Evolutionary conservation across 2,329 filamentous ascomycete genomes (phyloP), one percentile per base, ranked within the genome.

Genomic region (Penicillium sp.): DNA sequence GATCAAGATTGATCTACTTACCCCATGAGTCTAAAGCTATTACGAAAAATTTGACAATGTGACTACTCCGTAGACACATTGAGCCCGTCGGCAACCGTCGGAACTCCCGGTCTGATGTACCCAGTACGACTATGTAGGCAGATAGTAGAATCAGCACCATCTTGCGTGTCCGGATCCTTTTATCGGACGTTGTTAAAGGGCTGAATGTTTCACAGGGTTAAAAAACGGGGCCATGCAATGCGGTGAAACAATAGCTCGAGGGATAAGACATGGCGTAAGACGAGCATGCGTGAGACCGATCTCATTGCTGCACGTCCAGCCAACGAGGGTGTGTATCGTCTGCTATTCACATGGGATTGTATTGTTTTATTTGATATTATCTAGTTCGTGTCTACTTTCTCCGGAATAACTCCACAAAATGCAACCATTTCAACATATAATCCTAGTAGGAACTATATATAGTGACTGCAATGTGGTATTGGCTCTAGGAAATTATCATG

Each of bases 11-110:
- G 43, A 47, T 47, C 27, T n/a, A 27, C 2, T 45, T 19, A 31
- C n/a, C 12, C 9, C 4, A 10, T 33, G 29, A 12, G 29, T 17
- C 29, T 31, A 21, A 13, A 47, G 19, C 12, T 47, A 33, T 47
- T 31, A 33, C 12, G 3, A 15, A 23, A 23, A 48, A 35, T 35
- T 19, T 17, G 8, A 2, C 2, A 21, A 5, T 33, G 12, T 17
- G 2, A 25, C 8, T 29, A 37, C n/a, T n/a, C n/a, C n/a, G n/a
- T n/a, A n/a, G n/a, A n/a, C n/a, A n/a, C n/a, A n/a, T n/a, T n/a
- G n/a, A n/a, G n/a, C n/a, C n/a, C 47, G 40, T 43, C 54, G 54
- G 54, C 25, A 23, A 56, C 54, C 54, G 54, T 56, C 54, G 54
- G 54, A 51, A 2, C 15, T 50, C 27, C 25, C 37, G n/a, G 13